Evolutionary conservation across 371 early-diverging fungal genomes (phyloP).

Genomic region (Entomophthora muscae): DNA sequence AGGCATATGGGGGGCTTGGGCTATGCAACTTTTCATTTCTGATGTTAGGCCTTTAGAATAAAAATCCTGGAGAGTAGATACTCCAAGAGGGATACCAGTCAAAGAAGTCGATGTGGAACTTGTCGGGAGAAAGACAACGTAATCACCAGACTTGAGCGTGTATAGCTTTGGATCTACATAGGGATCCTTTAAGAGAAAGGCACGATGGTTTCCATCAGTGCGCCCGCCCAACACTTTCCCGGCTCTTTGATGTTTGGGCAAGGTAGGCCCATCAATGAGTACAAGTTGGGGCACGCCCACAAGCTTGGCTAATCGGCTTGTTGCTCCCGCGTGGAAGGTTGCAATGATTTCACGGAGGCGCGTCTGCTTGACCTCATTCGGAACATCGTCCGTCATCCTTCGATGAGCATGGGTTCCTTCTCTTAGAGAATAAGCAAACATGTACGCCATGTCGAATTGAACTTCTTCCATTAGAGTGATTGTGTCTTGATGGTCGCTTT

Average conservation of each 20-base stretch:
- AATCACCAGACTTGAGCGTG: conserved; percentile 14
- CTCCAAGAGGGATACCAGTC: neutral
- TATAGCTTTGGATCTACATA: conserved; percentile 12
- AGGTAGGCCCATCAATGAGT: conserved; percentile 37
- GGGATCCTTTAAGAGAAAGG: conserved; percentile 19
- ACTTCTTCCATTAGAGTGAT: conserved; percentile 43
- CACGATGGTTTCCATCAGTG: conserved; percentile 37
- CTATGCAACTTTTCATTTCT: neutral
- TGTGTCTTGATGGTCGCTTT: conserved; percentile 49
- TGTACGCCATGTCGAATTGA: conserved; percentile 55
- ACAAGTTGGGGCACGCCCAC: conserved; percentile 37
- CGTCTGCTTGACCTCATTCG: conserved; percentile 30
- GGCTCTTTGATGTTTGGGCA: conserved; percentile 19
- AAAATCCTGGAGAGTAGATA: neutral
- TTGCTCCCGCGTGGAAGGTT: conserved; percentile 38
- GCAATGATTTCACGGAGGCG: conserved; percentile 45
- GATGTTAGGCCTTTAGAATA: neutral
- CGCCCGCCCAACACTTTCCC: conserved; percentile 23
- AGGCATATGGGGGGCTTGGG: no score
- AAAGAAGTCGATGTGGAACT: conserved; percentile 12
- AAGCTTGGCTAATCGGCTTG: conserved; percentile 25
- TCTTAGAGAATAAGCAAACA: conserved; percentile 67
- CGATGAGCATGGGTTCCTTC: conserved; percentile 65
- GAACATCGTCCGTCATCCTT: conserved; percentile 42
- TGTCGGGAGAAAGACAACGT: conserved; percentile 18